Conservation (phyloP, 1,139 yeast species). For the Hemisphaericaspora subhashii region DNA sequence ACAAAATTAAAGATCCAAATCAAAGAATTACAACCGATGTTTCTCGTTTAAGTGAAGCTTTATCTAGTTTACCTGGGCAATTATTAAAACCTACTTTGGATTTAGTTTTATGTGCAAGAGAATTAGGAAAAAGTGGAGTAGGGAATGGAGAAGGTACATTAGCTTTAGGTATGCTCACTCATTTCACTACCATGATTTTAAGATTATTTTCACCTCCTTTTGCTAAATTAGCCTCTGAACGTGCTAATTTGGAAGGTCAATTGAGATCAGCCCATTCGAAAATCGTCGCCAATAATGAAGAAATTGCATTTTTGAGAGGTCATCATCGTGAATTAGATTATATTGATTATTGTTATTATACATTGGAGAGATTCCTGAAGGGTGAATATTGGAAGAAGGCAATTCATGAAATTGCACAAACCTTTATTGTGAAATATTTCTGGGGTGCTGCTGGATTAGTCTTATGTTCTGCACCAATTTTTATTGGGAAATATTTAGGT, state of each 20-base stretch:
- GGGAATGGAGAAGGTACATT: constrained; percentile 85
- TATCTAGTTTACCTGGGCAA: constrained; percentile 82
- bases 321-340: constrained; percentile 77
- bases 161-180: constrained; percentile 77
- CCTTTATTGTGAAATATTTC: constrained; percentile 83
- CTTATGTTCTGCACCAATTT: constrained; percentile 86
- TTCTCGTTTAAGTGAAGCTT: constrained; percentile 67
- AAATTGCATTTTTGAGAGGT: constrained; percentile 83
- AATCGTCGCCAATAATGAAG: constrained; percentile 77
- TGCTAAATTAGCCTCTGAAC: constrained; percentile 75
- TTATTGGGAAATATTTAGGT: constrained; percentile 60
- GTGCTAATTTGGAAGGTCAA: constrained; percentile 83
- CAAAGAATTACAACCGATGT: constrained; percentile 82
- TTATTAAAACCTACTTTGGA: constrained; percentile 83
- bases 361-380: constrained; percentile 74
- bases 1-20: constrained; percentile 70
- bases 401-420: constrained; percentile 73
- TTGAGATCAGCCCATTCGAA: constrained; percentile 82
- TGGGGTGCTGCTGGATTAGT: constrained; percentile 96
- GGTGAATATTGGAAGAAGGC: constrained; percentile 78
- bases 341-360: constrained; percentile 79
- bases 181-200: constrained; percentile 72
- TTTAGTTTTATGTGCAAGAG: constrained; percentile 77
- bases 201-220: constrained; percentile 87
- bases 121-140: constrained; percentile 72